These are phyloP conservation scores for Ceratocystis harringtonii DNA, from an alignment of 2,329 filamentous ascomycete species.

Conservation along the genomic window DNA sequence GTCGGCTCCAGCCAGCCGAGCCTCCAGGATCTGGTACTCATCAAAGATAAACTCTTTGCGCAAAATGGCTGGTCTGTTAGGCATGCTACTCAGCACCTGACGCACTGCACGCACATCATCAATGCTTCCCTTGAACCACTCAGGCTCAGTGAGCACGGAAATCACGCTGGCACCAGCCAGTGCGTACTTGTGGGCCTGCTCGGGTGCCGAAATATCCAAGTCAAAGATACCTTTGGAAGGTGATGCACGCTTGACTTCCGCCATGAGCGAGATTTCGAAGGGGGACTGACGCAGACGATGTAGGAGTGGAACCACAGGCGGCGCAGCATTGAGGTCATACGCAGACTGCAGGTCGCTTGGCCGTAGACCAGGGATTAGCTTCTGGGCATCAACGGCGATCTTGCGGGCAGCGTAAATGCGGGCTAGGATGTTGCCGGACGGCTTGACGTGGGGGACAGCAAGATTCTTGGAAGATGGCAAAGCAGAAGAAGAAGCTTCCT, in stretches of 20 bases:
- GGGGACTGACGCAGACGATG: constrained; percentile 65
- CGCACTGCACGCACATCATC: constrained; percentile 81
- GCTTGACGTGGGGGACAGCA: constrained; percentile 37
- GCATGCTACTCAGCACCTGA: constrained; percentile 77
- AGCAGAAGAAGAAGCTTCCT: constrained; percentile 20
- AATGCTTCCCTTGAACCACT: constrained; percentile 98
- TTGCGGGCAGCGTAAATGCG: constrained; percentile 76
- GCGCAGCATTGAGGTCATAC: constrained; percentile 71
- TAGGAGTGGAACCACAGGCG: constrained; percentile 68
- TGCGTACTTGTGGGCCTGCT: constrained; percentile 82
- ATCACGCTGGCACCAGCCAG: constrained; percentile 91
- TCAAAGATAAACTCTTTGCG: constrained; percentile 97
- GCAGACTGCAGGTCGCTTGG: constrained; percentile 71
- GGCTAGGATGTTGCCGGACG: constrained; percentile 61
- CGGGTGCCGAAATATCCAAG: constrained; percentile 70
- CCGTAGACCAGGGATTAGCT: constrained; percentile 69
- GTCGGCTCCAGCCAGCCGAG: constrained; percentile 80
- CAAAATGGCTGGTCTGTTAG: constrained; percentile 78
- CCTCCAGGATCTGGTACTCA: constrained; percentile 95
- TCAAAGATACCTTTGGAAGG: constrained; percentile 94
- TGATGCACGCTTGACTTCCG: constrained; percentile 92
- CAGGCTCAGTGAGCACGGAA: constrained; percentile 92
- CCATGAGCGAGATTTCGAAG: constrained; percentile 84
- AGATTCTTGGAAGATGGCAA: constrained; percentile 18
- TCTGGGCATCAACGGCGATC: constrained; percentile 63